These are phyloP conservation scores for Suillus brevipes DNA, from an alignment of 768 basidiomycete genomes.

Conservation along the genomic window DNA sequence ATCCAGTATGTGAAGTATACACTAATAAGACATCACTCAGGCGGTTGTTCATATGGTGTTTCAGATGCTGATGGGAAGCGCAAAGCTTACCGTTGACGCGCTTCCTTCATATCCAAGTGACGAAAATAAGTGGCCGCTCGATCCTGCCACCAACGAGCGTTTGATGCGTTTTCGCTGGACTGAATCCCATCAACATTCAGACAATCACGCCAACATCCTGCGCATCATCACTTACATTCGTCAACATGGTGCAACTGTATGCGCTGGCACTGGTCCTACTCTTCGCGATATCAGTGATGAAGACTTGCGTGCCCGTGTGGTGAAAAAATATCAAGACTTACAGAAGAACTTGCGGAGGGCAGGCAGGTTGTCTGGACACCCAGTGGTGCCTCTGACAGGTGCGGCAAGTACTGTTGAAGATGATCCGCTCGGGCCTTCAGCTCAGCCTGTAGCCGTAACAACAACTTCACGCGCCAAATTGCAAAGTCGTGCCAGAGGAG, in stretches of 20 bases:
- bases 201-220: background rate
- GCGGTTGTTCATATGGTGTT: background rate
- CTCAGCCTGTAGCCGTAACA: background rate
- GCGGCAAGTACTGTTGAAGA: background rate
- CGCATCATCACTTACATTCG: background rate
- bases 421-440: background rate
- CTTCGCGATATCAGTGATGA: background rate
- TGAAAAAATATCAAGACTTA: background rate
- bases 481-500: background rate
- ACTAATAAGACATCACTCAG: slow-evolving; percentile 5
- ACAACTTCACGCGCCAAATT: background rate
- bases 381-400: background rate
- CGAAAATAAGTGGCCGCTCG: background rate
- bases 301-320: background rate
- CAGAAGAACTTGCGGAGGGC: background rate
- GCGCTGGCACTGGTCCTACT: background rate
- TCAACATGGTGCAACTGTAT: background rate
- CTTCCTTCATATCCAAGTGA: background rate
- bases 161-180: slow-evolving; percentile 7
- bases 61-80: background rate
- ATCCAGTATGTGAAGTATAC: background rate
- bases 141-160: background rate
- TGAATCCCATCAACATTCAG: background rate
- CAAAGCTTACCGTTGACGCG: background rate
- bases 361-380: background rate